phyloP scores from a whole-genome alignment of 1,284 basidiomycete genomes.

The Pterulicium gracile region DNA sequence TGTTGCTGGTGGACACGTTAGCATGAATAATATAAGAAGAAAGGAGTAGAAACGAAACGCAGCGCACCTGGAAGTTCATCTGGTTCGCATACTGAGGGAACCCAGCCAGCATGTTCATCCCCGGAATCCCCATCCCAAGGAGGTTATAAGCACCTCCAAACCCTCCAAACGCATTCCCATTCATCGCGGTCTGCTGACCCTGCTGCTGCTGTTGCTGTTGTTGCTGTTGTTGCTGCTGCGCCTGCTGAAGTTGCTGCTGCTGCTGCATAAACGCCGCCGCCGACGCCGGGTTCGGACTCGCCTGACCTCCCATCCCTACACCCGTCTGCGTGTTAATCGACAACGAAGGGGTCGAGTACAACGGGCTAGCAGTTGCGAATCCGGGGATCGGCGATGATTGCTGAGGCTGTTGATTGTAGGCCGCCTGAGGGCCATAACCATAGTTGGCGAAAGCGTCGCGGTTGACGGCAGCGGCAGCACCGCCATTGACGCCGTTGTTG shows the following conservation, averaged over 20 bases:
- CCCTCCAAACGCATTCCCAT: conserved; percentile 37
- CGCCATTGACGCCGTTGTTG: conserved; percentile 20
- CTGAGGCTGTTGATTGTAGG: conserved; percentile 40
- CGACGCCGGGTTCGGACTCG: conserved; percentile 52
- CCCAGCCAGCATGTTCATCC: conserved; percentile 53
- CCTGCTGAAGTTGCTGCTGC: conserved; percentile 9
- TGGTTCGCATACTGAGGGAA: conserved; percentile 66
- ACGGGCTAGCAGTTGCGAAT: conserved; percentile 36
- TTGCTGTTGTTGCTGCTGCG: conserved; percentile 22
- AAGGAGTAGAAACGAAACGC: conserved; percentile 8
- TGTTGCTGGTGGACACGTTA: conserved; percentile 23
- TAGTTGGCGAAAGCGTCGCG: conserved; percentile 74
- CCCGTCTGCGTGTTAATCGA: conserved; percentile 51
- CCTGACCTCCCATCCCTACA: conserved; percentile 42
- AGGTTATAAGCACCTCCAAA: conserved; percentile 59
- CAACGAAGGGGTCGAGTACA: conserved; percentile 64
- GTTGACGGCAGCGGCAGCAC: conserved; percentile 24
- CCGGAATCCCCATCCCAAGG: conserved; percentile 65
- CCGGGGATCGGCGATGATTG: conserved; percentile 24
- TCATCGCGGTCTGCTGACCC: conserved; percentile 27
- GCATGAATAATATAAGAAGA: conserved; percentile 18
- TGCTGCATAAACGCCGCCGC: conserved; percentile 26
- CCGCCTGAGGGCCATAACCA: conserved; percentile 68
- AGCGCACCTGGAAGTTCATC: conserved; percentile 53
- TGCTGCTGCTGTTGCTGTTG: conserved; percentile 17